phyloP scores from a whole-genome alignment of 495 filamentous ascomycete genomes.

The Letharia columbiana region DNA sequence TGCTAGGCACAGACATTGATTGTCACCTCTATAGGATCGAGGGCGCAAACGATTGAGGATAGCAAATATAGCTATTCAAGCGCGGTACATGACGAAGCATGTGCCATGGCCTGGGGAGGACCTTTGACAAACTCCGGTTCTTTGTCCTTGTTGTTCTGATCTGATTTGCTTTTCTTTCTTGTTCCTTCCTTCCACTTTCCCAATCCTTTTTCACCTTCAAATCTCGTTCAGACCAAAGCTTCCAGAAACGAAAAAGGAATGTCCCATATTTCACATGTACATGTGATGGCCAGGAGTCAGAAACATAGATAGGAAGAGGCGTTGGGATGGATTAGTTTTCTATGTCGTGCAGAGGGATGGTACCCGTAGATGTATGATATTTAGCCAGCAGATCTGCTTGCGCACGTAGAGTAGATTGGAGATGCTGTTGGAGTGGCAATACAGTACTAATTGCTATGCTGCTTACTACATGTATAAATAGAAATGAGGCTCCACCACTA shows the following conservation, averaged over 20 bases:
- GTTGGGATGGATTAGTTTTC: neutral
- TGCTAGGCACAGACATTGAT: neutral
- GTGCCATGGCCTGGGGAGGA: neutral
- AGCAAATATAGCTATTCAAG: neutral
- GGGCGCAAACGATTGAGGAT: neutral
- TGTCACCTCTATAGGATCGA: neutral
- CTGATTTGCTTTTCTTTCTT: neutral
- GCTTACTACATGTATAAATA: neutral
- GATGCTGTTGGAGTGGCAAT: neutral
- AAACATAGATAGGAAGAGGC: too few species aligned
- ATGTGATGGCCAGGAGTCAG: too few species aligned
- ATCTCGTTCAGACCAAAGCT: neutral
- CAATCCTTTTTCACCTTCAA: neutral
- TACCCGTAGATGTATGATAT: neutral
- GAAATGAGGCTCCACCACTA: neutral
- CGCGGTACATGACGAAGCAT: neutral
- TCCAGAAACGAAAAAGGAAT: neutral
- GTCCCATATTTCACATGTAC: neutral
- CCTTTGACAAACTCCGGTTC: neutral
- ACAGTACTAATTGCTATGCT: neutral
- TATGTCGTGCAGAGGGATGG: neutral
- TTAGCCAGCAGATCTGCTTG: neutral
- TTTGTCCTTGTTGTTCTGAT: neutral
- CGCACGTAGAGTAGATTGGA: neutral
- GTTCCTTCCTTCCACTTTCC: neutral